These are phyloP conservation scores for Aspergillus ustus DNA, from an alignment of 2,329 filamentous ascomycete genomes.

Conservation along the genomic window DNA sequence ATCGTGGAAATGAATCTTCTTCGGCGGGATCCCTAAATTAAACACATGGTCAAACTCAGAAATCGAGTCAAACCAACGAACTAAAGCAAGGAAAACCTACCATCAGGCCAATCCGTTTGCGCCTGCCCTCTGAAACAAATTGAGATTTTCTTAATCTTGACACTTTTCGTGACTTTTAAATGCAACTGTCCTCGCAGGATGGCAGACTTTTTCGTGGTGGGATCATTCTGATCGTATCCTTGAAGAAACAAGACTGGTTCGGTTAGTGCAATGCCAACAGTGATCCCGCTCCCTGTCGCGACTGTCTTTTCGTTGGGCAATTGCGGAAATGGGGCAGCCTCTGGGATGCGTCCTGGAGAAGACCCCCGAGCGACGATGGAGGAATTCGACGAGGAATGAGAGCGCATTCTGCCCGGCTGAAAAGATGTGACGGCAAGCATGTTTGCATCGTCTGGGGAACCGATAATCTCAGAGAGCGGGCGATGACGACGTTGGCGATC, in stretches of 20 bases:
- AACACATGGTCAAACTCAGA: background rate
- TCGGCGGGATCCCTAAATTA: constrained; percentile 74
- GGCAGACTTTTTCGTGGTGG: constrained; percentile 70
- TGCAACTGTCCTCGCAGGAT: constrained; percentile 84
- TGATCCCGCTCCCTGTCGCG: constrained; percentile 54
- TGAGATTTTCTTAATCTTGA: constrained; percentile 90
- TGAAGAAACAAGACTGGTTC: constrained; percentile 56
- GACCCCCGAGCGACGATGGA: constrained; percentile 30
- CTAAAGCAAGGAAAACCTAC: constrained; percentile 38
- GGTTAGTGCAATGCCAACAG: constrained; percentile 51
- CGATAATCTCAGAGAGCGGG: constrained; percentile 42
- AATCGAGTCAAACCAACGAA: background rate
- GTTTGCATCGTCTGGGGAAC: constrained; percentile 38
- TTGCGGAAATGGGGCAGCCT: constrained; percentile 38
- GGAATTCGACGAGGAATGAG: constrained; percentile 34
- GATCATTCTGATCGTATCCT: constrained; percentile 53
- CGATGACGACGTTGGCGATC: constrained; percentile 32
- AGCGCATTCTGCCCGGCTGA: constrained; percentile 30
- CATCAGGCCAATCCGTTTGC: constrained; percentile 94
- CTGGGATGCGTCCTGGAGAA: constrained; percentile 30
- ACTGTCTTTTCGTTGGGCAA: constrained; percentile 53
- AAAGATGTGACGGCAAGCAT: constrained; percentile 33
- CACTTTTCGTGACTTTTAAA: constrained; percentile 81
- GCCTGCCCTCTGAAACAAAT: constrained; percentile 85
- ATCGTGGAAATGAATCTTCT: constrained; percentile 81